Percentiles rank a stretch among this genome's conserved stretches.
Conservation (phyloP, 257 asterid species). For the Fraxinus americana region DNA sequence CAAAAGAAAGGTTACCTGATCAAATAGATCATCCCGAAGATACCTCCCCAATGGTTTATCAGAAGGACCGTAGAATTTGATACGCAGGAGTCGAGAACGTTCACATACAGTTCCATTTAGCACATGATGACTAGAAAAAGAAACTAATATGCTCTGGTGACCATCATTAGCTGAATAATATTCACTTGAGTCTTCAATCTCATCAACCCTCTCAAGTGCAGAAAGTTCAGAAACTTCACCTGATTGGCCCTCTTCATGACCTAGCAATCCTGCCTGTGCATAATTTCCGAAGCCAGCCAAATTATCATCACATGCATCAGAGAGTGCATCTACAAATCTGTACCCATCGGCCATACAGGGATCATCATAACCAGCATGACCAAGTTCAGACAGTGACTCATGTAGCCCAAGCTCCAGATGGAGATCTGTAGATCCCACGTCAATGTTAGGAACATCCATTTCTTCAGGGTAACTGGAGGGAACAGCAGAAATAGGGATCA, state of each 20-base stretch:
- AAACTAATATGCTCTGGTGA: conserved; percentile 78
- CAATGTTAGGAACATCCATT: conserved; percentile 28
- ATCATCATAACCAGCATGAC: conserved; percentile 30
- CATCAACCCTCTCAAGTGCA: conserved; percentile 38
- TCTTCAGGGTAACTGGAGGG: conserved; percentile 30
- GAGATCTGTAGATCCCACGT: conserved; percentile 39
- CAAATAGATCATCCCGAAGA: conserved; percentile 81
- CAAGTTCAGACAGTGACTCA: conserved; percentile 52
- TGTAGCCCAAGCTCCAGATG: conserved; percentile 54
- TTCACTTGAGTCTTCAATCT: conserved; percentile 45
- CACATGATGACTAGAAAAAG: conserved; percentile 84
- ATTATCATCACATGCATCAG: conserved; percentile 41
- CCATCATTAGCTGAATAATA: conserved; percentile 54
- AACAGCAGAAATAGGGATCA: conserved; percentile 30
- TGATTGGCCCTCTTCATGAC: conserved; percentile 43
- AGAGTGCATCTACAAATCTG: conserved; percentile 39
- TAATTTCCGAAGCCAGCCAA: conserved; percentile 30
- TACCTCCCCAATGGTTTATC: conserved; percentile 95
- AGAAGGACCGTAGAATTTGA: conserved; percentile 78
- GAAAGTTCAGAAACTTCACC: conserved; percentile 41
- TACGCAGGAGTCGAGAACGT: conserved; percentile 74
- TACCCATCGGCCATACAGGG: conserved; percentile 39
- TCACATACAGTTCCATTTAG: conserved; percentile 73
- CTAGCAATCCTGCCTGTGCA: conserved; percentile 19
- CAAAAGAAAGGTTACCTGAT: conserved; percentile 58